Evolutionary conservation across 768 basidiomycete genomes (phyloP), one percentile per base, ranked within the genome.

Genomic region (Tylopilus subfusipes): DNA sequence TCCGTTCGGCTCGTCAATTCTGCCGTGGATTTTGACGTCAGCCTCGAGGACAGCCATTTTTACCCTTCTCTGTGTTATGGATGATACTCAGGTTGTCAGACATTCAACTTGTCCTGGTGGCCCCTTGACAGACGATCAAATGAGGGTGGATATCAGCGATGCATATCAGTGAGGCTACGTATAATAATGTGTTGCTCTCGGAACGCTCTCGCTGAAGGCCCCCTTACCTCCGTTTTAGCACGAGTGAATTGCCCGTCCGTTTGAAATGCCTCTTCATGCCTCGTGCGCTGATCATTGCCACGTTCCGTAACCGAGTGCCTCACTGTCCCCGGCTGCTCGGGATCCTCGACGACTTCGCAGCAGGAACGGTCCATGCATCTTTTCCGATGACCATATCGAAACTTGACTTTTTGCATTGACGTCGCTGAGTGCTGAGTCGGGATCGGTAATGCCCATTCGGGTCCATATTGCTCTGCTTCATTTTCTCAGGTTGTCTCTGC

Each of bases 401-500:
- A 45, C 59, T 61, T 51, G 39, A 50, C 44, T 50, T 54, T 54
- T 57, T 51, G 49, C 55, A 50, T 54, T 38, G 45, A 46, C 31
- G 38, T 49, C 46, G n/a, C 22, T 30, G 49, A 54, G 34, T 22
- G n/a, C 22, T 30, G 49, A 54, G 34, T 22, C 31, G 43, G 51
- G 36, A 45, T 39, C 29, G 21, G 52, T 27, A 31, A 44, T 53
- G 18, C 58, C 49, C 49, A 39, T 56, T 60, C 25, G 42, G n/a
- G 57, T 22, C 22, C 27, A 53, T 53, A 54, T 57, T 58, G 52
- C 29, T 30, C 30, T 52, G 50, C 38, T 57, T 62, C 55, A 59
- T 55, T 55, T 68, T 51, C 56, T 49, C 58, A 65, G 49, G 57
- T 24, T 5, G 24, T 52, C 46, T 27, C 21, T 38, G 42, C 56